phyloP scores from a whole-genome alignment of 208 protist genomes.

The Trypanosoma cruzi region DNA sequence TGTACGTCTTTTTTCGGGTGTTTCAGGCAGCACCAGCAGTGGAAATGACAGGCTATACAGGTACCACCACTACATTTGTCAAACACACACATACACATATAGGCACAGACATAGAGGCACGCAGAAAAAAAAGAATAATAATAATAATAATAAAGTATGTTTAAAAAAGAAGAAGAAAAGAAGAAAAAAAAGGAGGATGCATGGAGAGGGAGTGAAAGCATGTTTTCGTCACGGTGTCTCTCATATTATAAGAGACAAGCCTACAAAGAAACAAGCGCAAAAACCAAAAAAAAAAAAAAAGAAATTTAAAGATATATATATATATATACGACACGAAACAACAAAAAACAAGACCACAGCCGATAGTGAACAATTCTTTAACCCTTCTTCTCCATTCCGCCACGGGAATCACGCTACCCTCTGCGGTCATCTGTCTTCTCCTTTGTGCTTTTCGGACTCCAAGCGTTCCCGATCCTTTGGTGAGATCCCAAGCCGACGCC shows the following conservation, averaged over 20 bases:
- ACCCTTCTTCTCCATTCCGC: too few relatives aligned
- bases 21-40: background rate
- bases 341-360: too few relatives aligned
- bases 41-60: background rate
- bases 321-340: too few relatives aligned
- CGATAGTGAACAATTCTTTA: too few relatives aligned
- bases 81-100: background rate
- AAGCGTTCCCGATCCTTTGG: conserved; percentile 37
- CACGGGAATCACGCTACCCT: too few relatives aligned
- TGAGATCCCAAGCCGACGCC: conserved; percentile 62
- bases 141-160: too few relatives aligned
- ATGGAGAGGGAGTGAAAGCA: conserved; percentile 11
- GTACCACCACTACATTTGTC: background rate
- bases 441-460: conserved; percentile 23
- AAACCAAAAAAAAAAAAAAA: background rate
- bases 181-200: conserved; percentile 20
- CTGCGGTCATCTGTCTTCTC: background rate
- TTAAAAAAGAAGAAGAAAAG: conserved; percentile 1
- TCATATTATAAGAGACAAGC: too few relatives aligned
- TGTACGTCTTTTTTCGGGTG: too few relatives aligned
- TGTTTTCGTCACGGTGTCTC: too few relatives aligned
- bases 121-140: background rate
- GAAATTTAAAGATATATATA: background rate
- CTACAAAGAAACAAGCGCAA: background rate
- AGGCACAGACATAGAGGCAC: too few relatives aligned